These are phyloP conservation scores for Pachyrhizus erosus DNA, from an alignment of 306 rosid genomes.

Conservation along the genomic window DNA sequence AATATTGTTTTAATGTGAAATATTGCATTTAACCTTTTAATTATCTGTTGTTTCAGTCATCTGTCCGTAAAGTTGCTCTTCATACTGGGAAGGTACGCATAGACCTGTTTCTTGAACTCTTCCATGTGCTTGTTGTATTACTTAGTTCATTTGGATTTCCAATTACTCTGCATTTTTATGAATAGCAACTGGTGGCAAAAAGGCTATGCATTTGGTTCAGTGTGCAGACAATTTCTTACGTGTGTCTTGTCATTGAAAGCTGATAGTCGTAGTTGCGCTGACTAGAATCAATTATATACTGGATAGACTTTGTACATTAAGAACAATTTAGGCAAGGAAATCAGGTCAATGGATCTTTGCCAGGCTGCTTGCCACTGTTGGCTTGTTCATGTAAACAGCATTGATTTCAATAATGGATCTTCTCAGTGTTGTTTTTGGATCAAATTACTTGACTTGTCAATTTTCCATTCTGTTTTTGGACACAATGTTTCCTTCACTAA, in stretches of 20 bases:
- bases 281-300: background rate
- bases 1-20: slow-evolving; percentile 3
- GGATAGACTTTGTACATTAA: background rate
- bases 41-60: slow-evolving; percentile 71
- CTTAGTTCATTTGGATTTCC: slow-evolving; percentile 15
- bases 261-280: background rate
- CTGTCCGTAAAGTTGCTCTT: slow-evolving; percentile 86
- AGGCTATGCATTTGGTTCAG: background rate
- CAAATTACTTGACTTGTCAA: background rate
- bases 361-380: background rate
- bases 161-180: background rate
- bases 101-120: slow-evolving; percentile 36
- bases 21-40: slow-evolving; percentile 25
- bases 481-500: background rate
- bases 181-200: background rate
- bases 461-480: background rate
- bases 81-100: slow-evolving; percentile 78
- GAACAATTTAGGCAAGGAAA: slow-evolving; percentile 13
- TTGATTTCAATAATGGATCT: background rate
- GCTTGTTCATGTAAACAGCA: background rate
- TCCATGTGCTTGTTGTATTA: background rate
- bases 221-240: background rate
- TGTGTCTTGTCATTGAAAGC: background rate
- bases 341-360: background rate
- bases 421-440: background rate